These are phyloP conservation scores for Linnemannia hyalina DNA, from an alignment of 192 early-diverging fungal genomes.

Conservation along the genomic window DNA sequence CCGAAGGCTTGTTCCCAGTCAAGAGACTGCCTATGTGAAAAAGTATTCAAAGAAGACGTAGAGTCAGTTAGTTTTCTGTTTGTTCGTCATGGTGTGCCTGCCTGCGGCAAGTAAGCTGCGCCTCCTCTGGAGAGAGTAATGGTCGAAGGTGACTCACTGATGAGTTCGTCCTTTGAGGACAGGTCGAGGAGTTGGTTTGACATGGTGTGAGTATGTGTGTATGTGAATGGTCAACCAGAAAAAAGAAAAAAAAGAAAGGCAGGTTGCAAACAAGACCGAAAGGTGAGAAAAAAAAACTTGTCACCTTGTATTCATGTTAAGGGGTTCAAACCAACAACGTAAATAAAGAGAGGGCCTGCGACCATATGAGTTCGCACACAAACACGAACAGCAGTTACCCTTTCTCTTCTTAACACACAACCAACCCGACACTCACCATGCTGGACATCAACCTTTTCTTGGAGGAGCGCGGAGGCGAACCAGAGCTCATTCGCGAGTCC, in stretches of 20 bases:
- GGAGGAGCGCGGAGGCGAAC: constrained; percentile 93
- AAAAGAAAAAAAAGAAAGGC: not conserved
- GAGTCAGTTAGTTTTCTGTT: not conserved
- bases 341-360: not conserved
- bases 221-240: not conserved
- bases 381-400: constrained; percentile 14
- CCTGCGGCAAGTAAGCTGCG: not conserved
- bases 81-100: not conserved
- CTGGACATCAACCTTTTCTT: constrained; percentile 95
- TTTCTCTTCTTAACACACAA: constrained; percentile 4
- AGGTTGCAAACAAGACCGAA: not conserved
- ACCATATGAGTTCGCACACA: not conserved
- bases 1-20: constrained; percentile 20
- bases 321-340: constrained; percentile 2
- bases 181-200: constrained; percentile 47
- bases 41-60: not conserved
- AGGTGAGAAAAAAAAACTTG: not conserved
- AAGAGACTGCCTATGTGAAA: constrained; percentile 28
- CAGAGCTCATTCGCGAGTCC: constrained; percentile 92
- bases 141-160: constrained; percentile 21
- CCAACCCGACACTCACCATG: constrained; percentile 60
- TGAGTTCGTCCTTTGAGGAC: constrained; percentile 47
- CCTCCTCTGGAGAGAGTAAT: not conserved
- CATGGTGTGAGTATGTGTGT: constrained; percentile 7
- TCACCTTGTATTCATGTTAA: constrained; percentile 8